A percentile compares a stretch with the other conserved stretches of the same genome.
Evolutionary conservation across 805 yeast species (phyloP).

Genomic region (Yamadazyma phyllophila): DNA sequence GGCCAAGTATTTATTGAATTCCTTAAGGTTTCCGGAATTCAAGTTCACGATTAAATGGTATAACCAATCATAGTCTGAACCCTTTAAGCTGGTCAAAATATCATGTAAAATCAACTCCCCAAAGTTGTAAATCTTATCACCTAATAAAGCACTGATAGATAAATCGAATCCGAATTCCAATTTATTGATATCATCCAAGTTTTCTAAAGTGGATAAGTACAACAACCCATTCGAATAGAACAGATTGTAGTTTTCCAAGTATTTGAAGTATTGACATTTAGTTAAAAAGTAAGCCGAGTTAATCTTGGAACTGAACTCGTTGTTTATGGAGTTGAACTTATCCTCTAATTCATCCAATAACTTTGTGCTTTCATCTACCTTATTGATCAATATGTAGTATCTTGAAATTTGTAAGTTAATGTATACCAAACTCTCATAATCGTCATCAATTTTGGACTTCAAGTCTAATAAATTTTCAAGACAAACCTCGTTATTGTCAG

Average conservation of each 20-base stretch:
- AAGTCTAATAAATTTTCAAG: conserved; percentile 37
- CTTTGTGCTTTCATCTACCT: conserved; percentile 58
- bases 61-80: conserved; percentile 60
- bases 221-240: conserved; percentile 81
- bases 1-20: conserved; percentile 53
- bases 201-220: conserved; percentile 55
- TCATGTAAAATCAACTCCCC: conserved; percentile 94
- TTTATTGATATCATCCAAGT: conserved; percentile 35
- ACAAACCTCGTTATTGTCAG: conserved; percentile 22
- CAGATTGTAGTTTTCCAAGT: conserved; percentile 72
- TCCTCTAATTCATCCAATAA: conserved; percentile 60
- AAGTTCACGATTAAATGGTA: conserved; percentile 65
- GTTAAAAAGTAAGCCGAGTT: conserved; percentile 83
- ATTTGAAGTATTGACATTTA: conserved; percentile 70
- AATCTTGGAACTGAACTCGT: conserved; percentile 48
- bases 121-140: conserved; percentile 90
- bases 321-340: conserved; percentile 28
- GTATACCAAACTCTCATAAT: conserved; percentile 51
- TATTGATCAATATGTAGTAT: conserved; percentile 53
- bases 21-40: conserved; percentile 72
- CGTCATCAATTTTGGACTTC: conserved; percentile 34
- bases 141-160: conserved; percentile 81
- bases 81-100: conserved; percentile 53
- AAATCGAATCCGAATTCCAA: conserved; percentile 65
- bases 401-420: conserved; percentile 68